A percentile compares a stretch with the other conserved stretches of the same genome.
Conservation (phyloP, 768 basidiomycete species). For the Lanmaoa rubissima region DNA sequence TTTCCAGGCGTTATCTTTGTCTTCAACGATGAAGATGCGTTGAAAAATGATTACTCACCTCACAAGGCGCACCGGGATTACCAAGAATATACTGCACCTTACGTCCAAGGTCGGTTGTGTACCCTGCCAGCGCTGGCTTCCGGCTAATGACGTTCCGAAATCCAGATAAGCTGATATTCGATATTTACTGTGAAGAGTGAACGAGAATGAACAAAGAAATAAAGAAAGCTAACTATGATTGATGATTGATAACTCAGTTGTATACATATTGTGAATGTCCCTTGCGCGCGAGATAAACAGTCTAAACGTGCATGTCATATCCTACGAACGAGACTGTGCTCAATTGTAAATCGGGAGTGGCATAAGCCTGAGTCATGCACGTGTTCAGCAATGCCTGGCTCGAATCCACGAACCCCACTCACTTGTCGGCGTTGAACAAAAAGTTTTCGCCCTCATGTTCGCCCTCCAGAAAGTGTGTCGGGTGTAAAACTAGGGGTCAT, state of each 20-base stretch:
- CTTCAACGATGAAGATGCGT: constrained; percentile 18
- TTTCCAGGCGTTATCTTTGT: constrained; percentile 23
- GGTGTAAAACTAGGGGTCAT: constrained; percentile 64
- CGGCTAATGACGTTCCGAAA: background rate
- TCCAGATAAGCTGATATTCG: constrained; percentile 23
- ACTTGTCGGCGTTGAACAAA: constrained; percentile 87
- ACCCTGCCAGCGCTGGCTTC: background rate
- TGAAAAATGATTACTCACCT: constrained; percentile 9
- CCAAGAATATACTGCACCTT: constrained; percentile 3
- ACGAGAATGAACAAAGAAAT: background rate
- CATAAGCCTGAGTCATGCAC: constrained; percentile 42
- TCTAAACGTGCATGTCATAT: background rate
- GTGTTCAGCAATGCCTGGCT: constrained; percentile 5
- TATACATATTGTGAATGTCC: constrained; percentile 3
- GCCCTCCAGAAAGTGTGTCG: constrained; percentile 86
- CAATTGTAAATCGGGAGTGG: constrained; percentile 75
- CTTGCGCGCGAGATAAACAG: background rate
- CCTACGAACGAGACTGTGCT: background rate
- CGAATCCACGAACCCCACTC: constrained; percentile 15
- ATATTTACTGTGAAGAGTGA: constrained; percentile 19
- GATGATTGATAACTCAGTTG: background rate
- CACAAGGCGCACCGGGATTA: constrained; percentile 17
- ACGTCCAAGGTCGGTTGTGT: constrained; percentile 18
- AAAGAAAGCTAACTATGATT: background rate
- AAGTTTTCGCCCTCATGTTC: constrained; percentile 93